Evolutionary conservation across 2,329 filamentous ascomycete genomes (phyloP), one percentile per base, ranked within the genome.

Genomic region (Harringtonia aguacate): DNA sequence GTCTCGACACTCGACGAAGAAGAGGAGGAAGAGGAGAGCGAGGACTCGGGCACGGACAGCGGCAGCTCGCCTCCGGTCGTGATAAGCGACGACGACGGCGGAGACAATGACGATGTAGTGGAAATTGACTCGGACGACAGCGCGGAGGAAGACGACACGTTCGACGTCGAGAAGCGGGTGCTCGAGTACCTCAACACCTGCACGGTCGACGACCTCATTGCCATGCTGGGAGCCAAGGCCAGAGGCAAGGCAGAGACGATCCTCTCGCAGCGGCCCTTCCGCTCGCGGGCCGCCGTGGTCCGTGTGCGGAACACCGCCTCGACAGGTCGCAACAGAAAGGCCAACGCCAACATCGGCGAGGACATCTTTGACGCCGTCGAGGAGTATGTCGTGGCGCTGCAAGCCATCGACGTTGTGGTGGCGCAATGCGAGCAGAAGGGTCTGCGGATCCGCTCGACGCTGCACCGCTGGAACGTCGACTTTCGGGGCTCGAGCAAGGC

Each of bases 161-260:
- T 17, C 27, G 35, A 29, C 14, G 30, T 48, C 12, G 59, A 62
- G 39, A 58, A 61, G 39, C 57, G 59, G 10, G 75, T 95, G 8
- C 67, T 97, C 24, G 73, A 79, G 8, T 94, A 88, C 55, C 80
- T 98, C 61, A 97, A 97, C 56, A 78, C 72, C 0, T 92, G 86
- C 58, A 77, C 79, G 6, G 66, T 77, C 10, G 75, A 81, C 30
- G 86, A 90, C 46, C 74, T 98, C 35, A 77, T 84, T 2, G 89
- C 94, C 52, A 81, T 95, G 48, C 45, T 53, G 48, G 86, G 86
- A 1, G 81, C 80, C 28, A 79, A 84, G 47, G 81, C 83, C 30
- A 74, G 83, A 51, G 76, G 80, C 7, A 72, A 81, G 38, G 80
- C 89, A 2, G 71, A 81, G 36, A 63, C 77, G 14, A 73, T 97